Evolutionary conservation across 768 basidiomycete genomes (phyloP), one percentile per base, ranked within the genome.

Genomic region (Kondoa malvinella): DNA sequence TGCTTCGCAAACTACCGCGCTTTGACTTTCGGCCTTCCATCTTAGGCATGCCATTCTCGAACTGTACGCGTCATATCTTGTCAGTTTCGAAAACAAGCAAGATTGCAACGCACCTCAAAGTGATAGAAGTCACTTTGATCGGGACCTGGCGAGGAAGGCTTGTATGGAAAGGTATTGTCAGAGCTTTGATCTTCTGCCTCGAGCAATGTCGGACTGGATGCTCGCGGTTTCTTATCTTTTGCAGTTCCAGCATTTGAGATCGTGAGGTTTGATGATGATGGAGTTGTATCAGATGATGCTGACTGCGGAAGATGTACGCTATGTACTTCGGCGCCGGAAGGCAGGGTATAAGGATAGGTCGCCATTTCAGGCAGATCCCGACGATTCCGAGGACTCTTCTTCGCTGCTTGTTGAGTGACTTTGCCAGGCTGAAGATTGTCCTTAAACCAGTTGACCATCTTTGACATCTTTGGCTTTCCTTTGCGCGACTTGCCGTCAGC

Each of bases 371-470:
- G 21, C 14, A 25, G 3, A 63, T 63, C 29, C 14, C 27, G 32
- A 30, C 27, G 15, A 33, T 27, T 33, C 40, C 26, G 60, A 65
- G 14, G 32, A 8, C 15, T 3, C 8, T 57, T 50, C 29, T 4
- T 30, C 14, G 2, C 21, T 21, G 16, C 32, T 60, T 34, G 66
- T 65, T 27, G 66, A n/a, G 58, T 64, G 68, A 57, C 64, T 69
- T 56, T 59, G 26, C 50, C 57, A 56, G 72, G 67, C 69, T 73
- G 66, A 68, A 62, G 29, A 67, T 66, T 4, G 29, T 68, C 64
- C 33, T 70, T 71, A 34, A 72, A 66, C 72, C 73, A 73, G 50
- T 71, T 71, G 21, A 71, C 74, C 29, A 71, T 68, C 29, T 70
- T 66, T 16, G 60, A 34, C 62, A 70, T 69, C 30, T 50, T n/a